Percentiles rank a stretch among this genome's conserved stretches.
Evolutionary conservation across 352 stramenopile genomes (phyloP).

Genomic region (Globisporangium nagaii): DNA sequence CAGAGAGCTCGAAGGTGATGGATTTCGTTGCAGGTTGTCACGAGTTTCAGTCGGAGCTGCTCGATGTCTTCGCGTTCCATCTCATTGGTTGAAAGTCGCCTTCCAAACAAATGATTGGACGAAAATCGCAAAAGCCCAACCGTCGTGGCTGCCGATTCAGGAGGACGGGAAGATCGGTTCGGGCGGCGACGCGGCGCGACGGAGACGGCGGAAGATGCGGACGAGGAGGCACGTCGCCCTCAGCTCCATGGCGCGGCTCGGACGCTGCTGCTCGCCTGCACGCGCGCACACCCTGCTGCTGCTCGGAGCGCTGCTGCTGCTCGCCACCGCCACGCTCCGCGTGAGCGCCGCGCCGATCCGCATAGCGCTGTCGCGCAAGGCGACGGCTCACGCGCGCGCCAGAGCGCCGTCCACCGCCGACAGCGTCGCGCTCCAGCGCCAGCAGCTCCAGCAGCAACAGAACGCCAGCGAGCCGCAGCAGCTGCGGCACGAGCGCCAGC

Average conservation of each 20-base stretch:
- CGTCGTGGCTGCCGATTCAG: too few relatives aligned
- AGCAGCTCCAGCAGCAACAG: conserved; percentile 10
- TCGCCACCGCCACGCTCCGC: background rate
- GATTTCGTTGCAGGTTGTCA: too few relatives aligned
- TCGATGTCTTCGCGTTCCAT: too few relatives aligned
- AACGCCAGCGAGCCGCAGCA: conserved; percentile 8
- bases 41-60: too few relatives aligned
- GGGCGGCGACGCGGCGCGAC: too few relatives aligned
- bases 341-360: conserved; percentile 19
- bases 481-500: background rate
- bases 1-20: too few relatives aligned
- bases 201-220: background rate
- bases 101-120: too few relatives aligned
- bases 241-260: background rate
- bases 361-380: conserved; percentile 21
- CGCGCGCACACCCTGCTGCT: background rate
- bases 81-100: too few relatives aligned
- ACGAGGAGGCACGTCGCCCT: background rate
- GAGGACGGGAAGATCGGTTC: too few relatives aligned
- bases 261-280: background rate
- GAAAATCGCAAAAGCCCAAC: too few relatives aligned
- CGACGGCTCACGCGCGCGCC: background rate
- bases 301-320: conserved; percentile 4
- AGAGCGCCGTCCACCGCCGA: too few relatives aligned
- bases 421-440: background rate